Evolutionary conservation across 495 filamentous ascomycete species (phyloP), one percentile per base, ranked within the genome.

Genomic region (Tuber umbilicatum): DNA sequence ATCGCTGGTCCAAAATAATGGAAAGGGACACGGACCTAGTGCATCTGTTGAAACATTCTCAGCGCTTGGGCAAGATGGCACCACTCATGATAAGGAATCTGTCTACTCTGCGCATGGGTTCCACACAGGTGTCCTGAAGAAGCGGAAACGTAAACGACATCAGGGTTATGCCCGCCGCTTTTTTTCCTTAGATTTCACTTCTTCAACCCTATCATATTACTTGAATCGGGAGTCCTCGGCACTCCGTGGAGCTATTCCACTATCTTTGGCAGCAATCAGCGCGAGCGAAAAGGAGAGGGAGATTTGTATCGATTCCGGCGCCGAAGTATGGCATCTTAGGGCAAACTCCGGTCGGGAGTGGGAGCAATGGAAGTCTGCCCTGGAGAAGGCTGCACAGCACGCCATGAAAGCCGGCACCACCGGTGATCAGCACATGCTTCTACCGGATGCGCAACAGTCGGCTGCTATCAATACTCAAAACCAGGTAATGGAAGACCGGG

Each of bases 241-340:
- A 1, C 85, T 99, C 35, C 89, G 95, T 71, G 95, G 95, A 21
- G 92, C 96, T 37, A 96, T 98, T 73, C 95, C 95, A 6, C 87
- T 99, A 21, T 92, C 92, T 35, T 84, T 99, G 74, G 96, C 95
- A 27, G 95, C 93, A 3, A 91, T 98, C 41, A 91, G 93, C 2
- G 93, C 93, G 27, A 94, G 95, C 80, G 92, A 93, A 79, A 89
- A 90, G 80, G 88, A 91, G 67, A 88, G 93, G 70, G 94, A 98
- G 84, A 97, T 99, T 40, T 97, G 92, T 21, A 93, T 99, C 70
- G 95, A 99, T 80, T 98, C 96, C 0, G 95, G 95, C 0, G 94
- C 94, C 7, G 95, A 99, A 83, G 88, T 99, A 16, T 99, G 95
- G 95, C 95, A 97, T 85, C 86, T 99, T n/a, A 90, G 90, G 75